Conservation (phyloP, 108 stramenopile genomes). For the Skeletonema costatum region DNA sequence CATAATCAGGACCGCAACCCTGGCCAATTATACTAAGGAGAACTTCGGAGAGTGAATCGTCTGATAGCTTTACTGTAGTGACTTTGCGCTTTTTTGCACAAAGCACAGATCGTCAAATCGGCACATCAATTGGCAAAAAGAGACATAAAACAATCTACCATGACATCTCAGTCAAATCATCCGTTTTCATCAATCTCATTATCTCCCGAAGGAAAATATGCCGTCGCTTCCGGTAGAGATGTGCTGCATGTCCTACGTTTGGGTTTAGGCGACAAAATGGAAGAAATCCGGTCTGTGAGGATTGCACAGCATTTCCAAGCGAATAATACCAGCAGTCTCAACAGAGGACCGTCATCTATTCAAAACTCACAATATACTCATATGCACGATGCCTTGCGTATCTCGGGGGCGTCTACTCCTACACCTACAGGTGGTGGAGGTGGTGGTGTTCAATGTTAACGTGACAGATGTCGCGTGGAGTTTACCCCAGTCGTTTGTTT, state of each 20-base stretch:
- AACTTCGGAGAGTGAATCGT: no score
- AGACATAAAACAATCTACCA: background rate
- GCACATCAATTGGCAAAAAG: no score
- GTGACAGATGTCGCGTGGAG: slow-evolving; percentile 88
- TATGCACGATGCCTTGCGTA: slow-evolving; percentile 35
- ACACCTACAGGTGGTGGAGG: slow-evolving; percentile 39
- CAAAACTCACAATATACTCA: slow-evolving; percentile 36
- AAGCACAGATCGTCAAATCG: no score
- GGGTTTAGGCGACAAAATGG: slow-evolving; percentile 30
- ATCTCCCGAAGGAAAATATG: slow-evolving; percentile 64
- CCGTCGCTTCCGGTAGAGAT: slow-evolving; percentile 72
- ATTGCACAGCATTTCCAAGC: slow-evolving; percentile 64
- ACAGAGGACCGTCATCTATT: slow-evolving; percentile 5
- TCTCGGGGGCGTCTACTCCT: slow-evolving; percentile 14
- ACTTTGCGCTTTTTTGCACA: no score
- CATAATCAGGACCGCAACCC: no score
- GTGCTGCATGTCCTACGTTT: slow-evolving; percentile 62
- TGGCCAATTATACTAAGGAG: no score
- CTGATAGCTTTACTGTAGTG: no score
- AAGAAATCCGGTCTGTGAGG: slow-evolving; percentile 53
- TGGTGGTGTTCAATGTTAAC: slow-evolving; percentile 57
- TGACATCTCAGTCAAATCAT: slow-evolving; percentile 11
- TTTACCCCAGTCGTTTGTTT: slow-evolving; percentile 45
- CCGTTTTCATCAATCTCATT: slow-evolving; percentile 62
- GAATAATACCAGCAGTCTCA: slow-evolving; percentile 3